A percentile compares a stretch with the other conserved stretches of the same genome.
Evolutionary conservation across 2,329 filamentous ascomycete genomes (phyloP).

Genomic region (Aspergillus fijiensis): DNA sequence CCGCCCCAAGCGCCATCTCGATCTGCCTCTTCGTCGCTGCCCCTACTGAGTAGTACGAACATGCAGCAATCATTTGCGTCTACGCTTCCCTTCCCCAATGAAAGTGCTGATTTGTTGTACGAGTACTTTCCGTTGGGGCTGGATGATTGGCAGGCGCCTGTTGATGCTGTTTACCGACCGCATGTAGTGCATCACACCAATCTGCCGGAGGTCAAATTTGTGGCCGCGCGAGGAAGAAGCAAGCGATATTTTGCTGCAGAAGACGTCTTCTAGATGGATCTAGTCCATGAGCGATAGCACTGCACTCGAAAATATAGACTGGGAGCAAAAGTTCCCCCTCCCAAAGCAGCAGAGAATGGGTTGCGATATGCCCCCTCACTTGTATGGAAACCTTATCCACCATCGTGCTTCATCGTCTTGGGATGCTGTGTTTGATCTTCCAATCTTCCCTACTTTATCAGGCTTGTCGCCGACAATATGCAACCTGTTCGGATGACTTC

Average conservation of each 20-base stretch:
- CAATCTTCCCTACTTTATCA: too few species aligned
- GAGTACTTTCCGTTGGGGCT: constrained; percentile 92
- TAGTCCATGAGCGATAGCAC: background rate
- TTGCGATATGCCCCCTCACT: too few species aligned
- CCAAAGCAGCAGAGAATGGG: background rate
- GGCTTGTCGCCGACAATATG: background rate
- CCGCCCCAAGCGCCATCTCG: constrained; percentile 31
- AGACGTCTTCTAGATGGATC: constrained; percentile 34
- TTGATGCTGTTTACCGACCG: constrained; percentile 85
- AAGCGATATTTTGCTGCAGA: constrained; percentile 73
- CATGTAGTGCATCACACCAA: constrained; percentile 89
- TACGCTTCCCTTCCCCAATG: constrained; percentile 50
- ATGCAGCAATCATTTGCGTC: constrained; percentile 55
- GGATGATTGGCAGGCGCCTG: constrained; percentile 88
- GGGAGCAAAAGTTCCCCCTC: background rate
- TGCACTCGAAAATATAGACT: background rate
- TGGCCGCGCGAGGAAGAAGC: constrained; percentile 63
- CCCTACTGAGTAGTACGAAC: constrained; percentile 32
- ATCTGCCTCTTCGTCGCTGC: constrained; percentile 33
- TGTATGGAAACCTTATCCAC: background rate
- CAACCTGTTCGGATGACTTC: background rate
- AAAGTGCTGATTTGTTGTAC: constrained; percentile 81
- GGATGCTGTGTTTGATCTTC: background rate
- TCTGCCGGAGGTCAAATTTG: constrained; percentile 68
- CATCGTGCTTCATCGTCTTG: background rate